Base-by-base conservation (phyloP, 768 basidiomycete genomes). In the Butyriboletus loyo region DNA sequence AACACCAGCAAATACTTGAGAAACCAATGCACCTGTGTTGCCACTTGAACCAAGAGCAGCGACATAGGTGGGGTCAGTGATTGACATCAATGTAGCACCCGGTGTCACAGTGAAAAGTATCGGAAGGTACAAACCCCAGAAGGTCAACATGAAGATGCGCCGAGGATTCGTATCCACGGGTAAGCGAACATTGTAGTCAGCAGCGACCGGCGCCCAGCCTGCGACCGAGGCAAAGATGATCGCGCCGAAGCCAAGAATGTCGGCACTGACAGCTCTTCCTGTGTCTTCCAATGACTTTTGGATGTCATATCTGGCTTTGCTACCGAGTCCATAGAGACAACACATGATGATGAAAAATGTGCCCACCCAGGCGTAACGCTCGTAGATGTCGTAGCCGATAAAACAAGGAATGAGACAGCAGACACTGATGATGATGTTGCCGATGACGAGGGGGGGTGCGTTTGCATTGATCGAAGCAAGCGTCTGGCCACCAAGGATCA, bases 361-460 rank as follows among this genome's bases (percentile, higher is more conserved):
- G 25, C 74, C 59, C 6, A 79, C 74, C 82, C 82, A 84, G 2
- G 80, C 78, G 53, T 80, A 84, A 14, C 80, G 74, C 53, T 82
- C 81, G 59, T 76, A 82, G 50, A 68, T 59, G 50, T 78, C 55
- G 53, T 79, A 78, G 4, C 77, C 77, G 8, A 79, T 59, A 48
- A 79, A 75, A 54, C 77, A 78, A 17, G 77, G 77, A 19, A 78
- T 60, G 30, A 79, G 57, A 43, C 67, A 72, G 53, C 69, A 72
- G 7, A 79, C 44, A 11, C 69, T 69, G 25, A 79, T 69, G 36
- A 83, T 74, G 47, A 79, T 71, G 49, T 82, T 74, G 31, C 78
- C 79, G 4, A 71, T 79, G 14, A 74, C 69, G 13, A 82, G 72
- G 0, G 78, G 72, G 4, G 81, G 72, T 1, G 73, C 73, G 9